Evolutionary conservation across 148 eudicot species (phyloP), one percentile per base, ranked within the genome.

Genomic region (Camellia sinensis): DNA sequence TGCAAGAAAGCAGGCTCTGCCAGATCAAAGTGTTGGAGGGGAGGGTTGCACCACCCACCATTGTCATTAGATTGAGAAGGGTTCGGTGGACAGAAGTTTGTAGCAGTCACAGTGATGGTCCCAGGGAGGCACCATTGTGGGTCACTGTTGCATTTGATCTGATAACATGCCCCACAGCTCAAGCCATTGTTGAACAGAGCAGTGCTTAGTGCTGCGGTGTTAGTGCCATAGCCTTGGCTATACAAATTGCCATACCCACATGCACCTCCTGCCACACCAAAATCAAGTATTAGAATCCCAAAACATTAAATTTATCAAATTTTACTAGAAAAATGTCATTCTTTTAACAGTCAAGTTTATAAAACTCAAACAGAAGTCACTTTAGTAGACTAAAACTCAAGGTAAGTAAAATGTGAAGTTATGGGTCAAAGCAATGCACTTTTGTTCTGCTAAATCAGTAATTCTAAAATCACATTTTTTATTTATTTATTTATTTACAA

Each of bases 141-240:
- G 46, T 82, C 84, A 53, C 19, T 59, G 41, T 50, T 57, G 54
- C 84, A 82, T 15, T 1, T 71, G 69, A 82, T 63, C 72, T 82
- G 81, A 45, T 78, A 82, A 48, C 84, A 82, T 10, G 84, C 40
- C 9, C 84, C 84, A 50, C 84, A 82, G 68, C 81, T 77, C 44
- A 71, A 19, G 14, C 84, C 84, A 59, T 83, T 88, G 88, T 92
- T 92, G 85, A 92, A 92, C 4, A 92, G 80, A 5, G 94, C 91
- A 3, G 97, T 92, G 75, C 97, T 92, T 14, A 92, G 82, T n/a
- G 94, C 97, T 22, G 97, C 97, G 0, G 97, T 92, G 87, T 67
- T 88, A 2, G 91, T 89, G 8, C 91, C 93, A 71, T 89, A 89
- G 17, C 93, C 93, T 83, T 85, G 87, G 82, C 93, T 88, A 71